Evolutionary conservation across 1,139 yeast genomes (phyloP).

Genomic region (Pichia inconspicua): DNA sequence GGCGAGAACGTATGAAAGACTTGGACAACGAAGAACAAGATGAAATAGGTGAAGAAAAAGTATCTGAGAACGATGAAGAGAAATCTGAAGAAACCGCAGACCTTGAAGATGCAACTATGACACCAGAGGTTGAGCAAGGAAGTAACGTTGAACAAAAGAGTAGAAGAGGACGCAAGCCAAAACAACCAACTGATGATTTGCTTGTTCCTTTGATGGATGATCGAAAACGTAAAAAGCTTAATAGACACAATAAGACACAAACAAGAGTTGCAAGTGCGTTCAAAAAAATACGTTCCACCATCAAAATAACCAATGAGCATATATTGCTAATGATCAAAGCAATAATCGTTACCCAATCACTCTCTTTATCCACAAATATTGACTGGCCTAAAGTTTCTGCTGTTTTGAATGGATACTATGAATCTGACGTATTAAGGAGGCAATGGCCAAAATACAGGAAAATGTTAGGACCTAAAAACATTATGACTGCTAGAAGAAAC

Average conservation of each 20-base stretch:
- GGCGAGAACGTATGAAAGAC: neutral
- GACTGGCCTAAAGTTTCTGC: conserved; percentile 52
- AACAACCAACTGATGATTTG: conserved; percentile 13
- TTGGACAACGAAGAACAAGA: neutral
- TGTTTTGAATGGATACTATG: conserved; percentile 34
- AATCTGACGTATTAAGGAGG: conserved; percentile 36
- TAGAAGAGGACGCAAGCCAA: conserved; percentile 1
- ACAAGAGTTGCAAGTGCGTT: conserved; percentile 16
- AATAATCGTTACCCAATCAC: conserved; percentile 56
- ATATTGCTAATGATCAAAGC: conserved; percentile 30
- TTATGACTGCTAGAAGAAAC: conserved; percentile 44
- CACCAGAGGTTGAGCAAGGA: neutral
- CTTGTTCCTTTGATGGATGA: conserved; percentile 23
- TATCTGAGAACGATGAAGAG: conserved; percentile 1
- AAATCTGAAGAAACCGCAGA: neutral
- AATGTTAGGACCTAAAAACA: conserved; percentile 48
- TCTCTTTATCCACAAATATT: conserved; percentile 40
- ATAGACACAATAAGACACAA: conserved; percentile 14
- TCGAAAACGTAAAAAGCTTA: conserved; percentile 23
- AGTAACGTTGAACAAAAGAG: neutral
- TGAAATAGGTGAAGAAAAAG: neutral
- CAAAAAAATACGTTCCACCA: conserved; percentile 23
- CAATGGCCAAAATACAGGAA: conserved; percentile 59
- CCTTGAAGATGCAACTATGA: neutral
- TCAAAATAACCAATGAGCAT: conserved; percentile 20